phyloP scores from a whole-genome alignment of 75 land plant species.

The Pinus albicaulis region DNA sequence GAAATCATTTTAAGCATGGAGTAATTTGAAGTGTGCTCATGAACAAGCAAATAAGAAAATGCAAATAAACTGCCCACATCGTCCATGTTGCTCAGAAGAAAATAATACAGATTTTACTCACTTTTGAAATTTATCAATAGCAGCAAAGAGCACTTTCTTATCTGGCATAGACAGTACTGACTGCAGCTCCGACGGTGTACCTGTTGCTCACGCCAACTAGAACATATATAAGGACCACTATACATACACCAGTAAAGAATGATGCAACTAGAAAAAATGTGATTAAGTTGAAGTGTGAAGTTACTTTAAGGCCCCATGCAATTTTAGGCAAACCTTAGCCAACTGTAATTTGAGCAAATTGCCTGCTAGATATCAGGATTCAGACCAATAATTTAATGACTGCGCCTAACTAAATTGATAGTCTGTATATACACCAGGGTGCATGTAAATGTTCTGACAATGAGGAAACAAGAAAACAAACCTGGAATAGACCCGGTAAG shows the following conservation, averaged over 20 bases:
- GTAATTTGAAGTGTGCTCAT: not conserved
- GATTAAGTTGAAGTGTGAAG: not conserved
- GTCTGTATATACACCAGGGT: not conserved
- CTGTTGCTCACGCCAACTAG: conserved; percentile 13
- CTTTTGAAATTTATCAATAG: conserved; percentile 87
- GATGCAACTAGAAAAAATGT: not conserved
- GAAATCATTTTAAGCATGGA: not conserved
- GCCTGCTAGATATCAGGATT: not conserved
- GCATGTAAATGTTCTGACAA: not conserved
- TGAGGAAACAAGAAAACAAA: not conserved
- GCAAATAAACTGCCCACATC: not conserved
- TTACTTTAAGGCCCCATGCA: conserved; percentile 1
- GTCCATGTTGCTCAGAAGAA: not conserved
- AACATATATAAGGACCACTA: not conserved
- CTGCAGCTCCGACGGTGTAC: conserved; percentile 26
- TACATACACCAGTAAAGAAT: not conserved
- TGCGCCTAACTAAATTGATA: not conserved
- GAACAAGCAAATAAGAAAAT: not conserved
- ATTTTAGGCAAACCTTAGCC: not conserved
- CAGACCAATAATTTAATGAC: not conserved
- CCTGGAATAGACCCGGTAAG: conserved; percentile 10
- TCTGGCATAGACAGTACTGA: conserved; percentile 50
- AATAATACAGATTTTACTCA: conserved; percentile 24
- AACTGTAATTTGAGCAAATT: not conserved
- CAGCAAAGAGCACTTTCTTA: conserved; percentile 59